Evolutionary conservation across 306 rosid genomes (phyloP).

Genomic region (Fragaria nilgerrensis): DNA sequence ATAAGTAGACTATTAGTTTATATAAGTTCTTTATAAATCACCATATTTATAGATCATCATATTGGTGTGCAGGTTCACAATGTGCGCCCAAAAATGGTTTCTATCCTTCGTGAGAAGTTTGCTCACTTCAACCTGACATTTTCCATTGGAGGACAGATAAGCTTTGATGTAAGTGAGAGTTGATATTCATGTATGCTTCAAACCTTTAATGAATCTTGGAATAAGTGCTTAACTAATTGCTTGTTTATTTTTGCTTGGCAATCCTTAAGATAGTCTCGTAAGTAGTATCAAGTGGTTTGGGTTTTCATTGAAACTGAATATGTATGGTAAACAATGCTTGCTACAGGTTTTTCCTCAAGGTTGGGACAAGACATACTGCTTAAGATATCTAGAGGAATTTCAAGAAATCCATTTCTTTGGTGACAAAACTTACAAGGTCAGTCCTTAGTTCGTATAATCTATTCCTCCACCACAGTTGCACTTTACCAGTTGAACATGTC

Average conservation of each 20-base stretch:
- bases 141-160: constrained; percentile 97
- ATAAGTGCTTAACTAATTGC: not conserved
- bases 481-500: not conserved
- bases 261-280: not conserved
- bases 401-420: constrained; percentile 95
- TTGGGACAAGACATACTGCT: constrained; percentile 98
- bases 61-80: constrained; percentile 70
- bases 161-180: constrained; percentile 77
- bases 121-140: constrained; percentile 89
- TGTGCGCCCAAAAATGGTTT: constrained; percentile 83
- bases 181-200: constrained; percentile 14
- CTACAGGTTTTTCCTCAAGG: constrained; percentile 93
- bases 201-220: constrained; percentile 16
- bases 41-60: not conserved
- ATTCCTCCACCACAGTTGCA: not conserved
- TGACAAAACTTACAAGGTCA: constrained; percentile 94
- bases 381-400: constrained; percentile 76
- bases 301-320: constrained; percentile 13
- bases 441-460: not conserved
- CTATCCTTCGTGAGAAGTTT: constrained; percentile 83
- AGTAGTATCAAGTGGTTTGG: constrained; percentile 1
- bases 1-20: not conserved
- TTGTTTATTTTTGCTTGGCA: not conserved
- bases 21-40: not conserved
- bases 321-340: constrained; percentile 18